Evolutionary conservation across 768 basidiomycete genomes (phyloP).

Genomic region (Nidula microcarpa): DNA sequence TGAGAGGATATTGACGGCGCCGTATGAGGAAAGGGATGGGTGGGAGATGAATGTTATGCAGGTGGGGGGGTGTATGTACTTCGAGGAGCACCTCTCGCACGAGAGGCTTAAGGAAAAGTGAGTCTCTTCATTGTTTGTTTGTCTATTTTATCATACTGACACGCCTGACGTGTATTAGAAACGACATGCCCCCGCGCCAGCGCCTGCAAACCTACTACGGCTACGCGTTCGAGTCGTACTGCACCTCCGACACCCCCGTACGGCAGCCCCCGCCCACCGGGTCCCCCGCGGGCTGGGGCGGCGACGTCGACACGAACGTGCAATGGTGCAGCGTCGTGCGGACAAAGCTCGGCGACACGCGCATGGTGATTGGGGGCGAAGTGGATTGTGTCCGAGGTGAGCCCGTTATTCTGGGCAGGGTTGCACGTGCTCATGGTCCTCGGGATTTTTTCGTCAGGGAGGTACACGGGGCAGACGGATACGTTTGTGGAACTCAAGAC

Average conservation of each 20-base stretch:
- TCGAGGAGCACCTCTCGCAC: slow-evolving; percentile 70
- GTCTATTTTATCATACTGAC: neutral
- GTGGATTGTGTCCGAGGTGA: slow-evolving; percentile 85
- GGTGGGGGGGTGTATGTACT: slow-evolving; percentile 64
- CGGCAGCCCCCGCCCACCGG: slow-evolving; percentile 17
- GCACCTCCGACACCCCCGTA: slow-evolving; percentile 50
- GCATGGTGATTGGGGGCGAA: slow-evolving; percentile 83
- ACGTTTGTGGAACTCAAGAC: slow-evolving; percentile 88
- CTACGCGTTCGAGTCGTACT: slow-evolving; percentile 88
- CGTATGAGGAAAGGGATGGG: slow-evolving; percentile 77
- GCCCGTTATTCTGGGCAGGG: too few relatives aligned
- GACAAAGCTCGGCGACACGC: slow-evolving; percentile 70
- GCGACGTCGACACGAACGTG: slow-evolving; percentile 81
- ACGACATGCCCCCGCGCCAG: slow-evolving; percentile 61
- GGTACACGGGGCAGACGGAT: slow-evolving; percentile 57
- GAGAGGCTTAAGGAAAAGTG: slow-evolving; percentile 63
- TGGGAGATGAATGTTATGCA: slow-evolving; percentile 86
- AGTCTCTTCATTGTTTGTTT: slow-evolving; percentile 14
- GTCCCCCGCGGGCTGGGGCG: slow-evolving; percentile 62
- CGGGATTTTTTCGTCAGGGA: slow-evolving; percentile 33
- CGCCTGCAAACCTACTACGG: slow-evolving; percentile 74
- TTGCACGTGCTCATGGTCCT: neutral
- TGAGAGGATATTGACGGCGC: slow-evolving; percentile 75
- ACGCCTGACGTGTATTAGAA: slow-evolving; percentile 35
- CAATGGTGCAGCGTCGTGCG: slow-evolving; percentile 92